Evolutionary conservation across 2,329 filamentous ascomycete genomes (phyloP).

Genomic region (Samsoniella hepiali): DNA sequence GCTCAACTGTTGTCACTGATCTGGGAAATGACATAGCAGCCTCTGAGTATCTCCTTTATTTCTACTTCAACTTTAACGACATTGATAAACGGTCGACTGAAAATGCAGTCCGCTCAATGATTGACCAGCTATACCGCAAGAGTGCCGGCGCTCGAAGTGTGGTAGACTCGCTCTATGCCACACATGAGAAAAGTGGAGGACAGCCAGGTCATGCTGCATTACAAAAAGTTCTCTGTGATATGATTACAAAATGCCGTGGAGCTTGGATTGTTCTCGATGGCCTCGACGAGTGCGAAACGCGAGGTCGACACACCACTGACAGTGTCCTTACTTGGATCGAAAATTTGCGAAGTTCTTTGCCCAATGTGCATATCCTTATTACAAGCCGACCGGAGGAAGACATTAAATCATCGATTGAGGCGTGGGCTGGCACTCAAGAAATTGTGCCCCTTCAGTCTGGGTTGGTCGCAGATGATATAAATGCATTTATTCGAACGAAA

Average conservation of each 20-base stretch:
- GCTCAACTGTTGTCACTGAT: not conserved
- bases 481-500: not conserved
- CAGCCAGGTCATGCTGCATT: not conserved
- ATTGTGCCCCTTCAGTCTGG: conserved; percentile 5
- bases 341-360: not conserved
- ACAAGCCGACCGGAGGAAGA: conserved; percentile 16
- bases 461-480: not conserved
- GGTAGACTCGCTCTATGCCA: not conserved
- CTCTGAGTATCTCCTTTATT: not conserved
- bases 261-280: conserved; percentile 10
- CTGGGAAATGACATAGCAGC: not conserved
- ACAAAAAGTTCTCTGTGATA: not conserved
- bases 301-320: not conserved
- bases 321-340: conserved; percentile 4
- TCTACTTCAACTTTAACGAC: conserved; percentile 9
- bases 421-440: not conserved
- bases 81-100: conserved; percentile 6
- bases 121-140: conserved; percentile 10
- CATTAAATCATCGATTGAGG: conserved; percentile 2
- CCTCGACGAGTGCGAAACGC: conserved; percentile 9
- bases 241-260: not conserved
- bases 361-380: conserved; percentile 5
- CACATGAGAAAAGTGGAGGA: not conserved
- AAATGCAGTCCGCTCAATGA: conserved; percentile 4
- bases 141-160: not conserved